Conservation (phyloP, 2,329 filamentous ascomycete species). For the Diaporthe amygdali region DNA sequence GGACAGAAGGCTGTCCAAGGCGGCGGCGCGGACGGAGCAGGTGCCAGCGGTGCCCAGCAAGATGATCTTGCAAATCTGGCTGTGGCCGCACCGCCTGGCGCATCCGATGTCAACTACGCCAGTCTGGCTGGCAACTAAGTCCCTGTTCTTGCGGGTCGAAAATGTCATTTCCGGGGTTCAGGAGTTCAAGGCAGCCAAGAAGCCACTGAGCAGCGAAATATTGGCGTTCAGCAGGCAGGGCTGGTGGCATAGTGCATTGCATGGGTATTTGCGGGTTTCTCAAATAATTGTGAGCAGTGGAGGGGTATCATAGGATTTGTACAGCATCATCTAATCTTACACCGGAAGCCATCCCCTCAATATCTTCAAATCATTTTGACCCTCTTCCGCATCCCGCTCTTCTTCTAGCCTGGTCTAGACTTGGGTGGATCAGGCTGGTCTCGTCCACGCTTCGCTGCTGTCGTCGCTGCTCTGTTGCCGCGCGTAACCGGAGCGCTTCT, state of each 20-base stretch:
- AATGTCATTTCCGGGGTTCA: constrained; percentile 32
- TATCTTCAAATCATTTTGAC: not conserved
- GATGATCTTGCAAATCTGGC: constrained; percentile 40
- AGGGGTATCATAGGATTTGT: constrained; percentile 38
- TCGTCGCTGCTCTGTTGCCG: too few relatives aligned
- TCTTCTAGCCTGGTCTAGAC: not conserved
- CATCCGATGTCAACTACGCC: constrained; percentile 80
- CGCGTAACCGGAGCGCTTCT: not conserved
- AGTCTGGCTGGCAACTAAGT: constrained; percentile 71
- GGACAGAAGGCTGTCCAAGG: constrained; percentile 38
- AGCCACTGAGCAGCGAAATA: not conserved
- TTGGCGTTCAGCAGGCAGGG: not conserved
- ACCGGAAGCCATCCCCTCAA: not conserved
- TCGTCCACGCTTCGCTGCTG: not conserved
- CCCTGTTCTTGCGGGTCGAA: not conserved
- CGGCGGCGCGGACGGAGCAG: constrained; percentile 32
- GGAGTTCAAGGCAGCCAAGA: constrained; percentile 31
- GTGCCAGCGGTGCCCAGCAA: constrained; percentile 28
- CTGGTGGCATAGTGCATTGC: constrained; percentile 2
- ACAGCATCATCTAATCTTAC: constrained; percentile 26
- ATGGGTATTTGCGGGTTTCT: not conserved
- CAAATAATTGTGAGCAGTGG: not conserved
- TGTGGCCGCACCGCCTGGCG: constrained; percentile 80
- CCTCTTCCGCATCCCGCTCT: not conserved
- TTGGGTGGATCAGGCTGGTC: too few relatives aligned